Conservation (phyloP, 768 basidiomycete genomes). For the Gymnopilus junonius region DNA sequence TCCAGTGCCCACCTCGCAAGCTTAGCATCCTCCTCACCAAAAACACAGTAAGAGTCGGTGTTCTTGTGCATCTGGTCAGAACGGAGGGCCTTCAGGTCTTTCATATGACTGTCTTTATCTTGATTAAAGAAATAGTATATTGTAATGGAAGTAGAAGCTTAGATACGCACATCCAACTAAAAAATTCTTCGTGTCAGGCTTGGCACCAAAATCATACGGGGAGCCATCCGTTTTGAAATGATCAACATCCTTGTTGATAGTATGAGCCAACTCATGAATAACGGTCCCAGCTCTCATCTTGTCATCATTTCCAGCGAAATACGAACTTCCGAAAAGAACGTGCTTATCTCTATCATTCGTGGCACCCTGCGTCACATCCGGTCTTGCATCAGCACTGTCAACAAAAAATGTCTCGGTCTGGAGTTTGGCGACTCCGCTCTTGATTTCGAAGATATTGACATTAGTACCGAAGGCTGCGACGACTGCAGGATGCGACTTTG, state of each 20-base stretch:
- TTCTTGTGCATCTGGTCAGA: slow-evolving; percentile 9
- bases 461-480: slow-evolving; percentile 4
- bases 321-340: background rate
- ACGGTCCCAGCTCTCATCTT: background rate
- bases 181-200: background rate
- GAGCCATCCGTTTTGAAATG: background rate
- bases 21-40: slow-evolving; percentile 2
- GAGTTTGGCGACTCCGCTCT: background rate
- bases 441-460: slow-evolving; percentile 7
- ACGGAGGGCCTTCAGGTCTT: background rate
- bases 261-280: background rate
- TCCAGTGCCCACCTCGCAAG: too few species aligned
- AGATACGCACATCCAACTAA: slow-evolving; percentile 4
- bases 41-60: slow-evolving; percentile 11
- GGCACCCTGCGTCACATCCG: background rate
- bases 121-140: background rate
- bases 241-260: background rate
- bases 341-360: background rate
- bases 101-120: slow-evolving; percentile 12
- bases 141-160: background rate
- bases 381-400: background rate
- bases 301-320: background rate
- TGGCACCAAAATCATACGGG: background rate
- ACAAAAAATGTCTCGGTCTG: background rate
- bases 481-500: background rate